A percentile compares a stretch with the other conserved stretches of the same genome.
phyloP scores from a whole-genome alignment of 108 stramenopile genomes.

The Heterococcus sp. region DNA sequence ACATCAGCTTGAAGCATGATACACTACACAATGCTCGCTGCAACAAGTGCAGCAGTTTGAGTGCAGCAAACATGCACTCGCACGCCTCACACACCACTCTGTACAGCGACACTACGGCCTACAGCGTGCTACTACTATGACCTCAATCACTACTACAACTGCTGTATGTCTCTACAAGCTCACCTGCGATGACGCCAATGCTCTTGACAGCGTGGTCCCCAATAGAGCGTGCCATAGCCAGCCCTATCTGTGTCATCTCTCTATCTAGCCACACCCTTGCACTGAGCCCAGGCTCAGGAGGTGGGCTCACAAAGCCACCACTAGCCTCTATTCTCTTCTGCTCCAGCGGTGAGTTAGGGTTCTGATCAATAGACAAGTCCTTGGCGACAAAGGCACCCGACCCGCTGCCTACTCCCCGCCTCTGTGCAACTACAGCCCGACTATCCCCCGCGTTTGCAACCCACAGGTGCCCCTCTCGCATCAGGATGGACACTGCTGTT shows the following conservation, averaged over 20 bases:
- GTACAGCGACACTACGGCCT: too few relatives aligned
- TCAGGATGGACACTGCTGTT: constrained; percentile 79
- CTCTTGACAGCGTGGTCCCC: constrained; percentile 59
- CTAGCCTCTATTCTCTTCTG: constrained; percentile 66
- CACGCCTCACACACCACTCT: too few relatives aligned
- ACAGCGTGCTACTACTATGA: too few relatives aligned
- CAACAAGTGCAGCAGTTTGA: too few relatives aligned
- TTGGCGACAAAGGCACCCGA: constrained; percentile 45
- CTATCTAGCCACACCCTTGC: constrained; percentile 86
- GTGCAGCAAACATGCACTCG: too few relatives aligned
- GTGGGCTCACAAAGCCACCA: constrained; percentile 88
- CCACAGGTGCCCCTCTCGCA: constrained; percentile 68
- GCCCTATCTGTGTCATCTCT: constrained; percentile 79
- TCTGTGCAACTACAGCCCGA: constrained; percentile 75
- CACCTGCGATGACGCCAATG: constrained; percentile 58
- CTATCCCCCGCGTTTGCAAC: constrained; percentile 86
- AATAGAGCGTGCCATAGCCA: constrained; percentile 59
- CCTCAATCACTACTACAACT: too few relatives aligned
- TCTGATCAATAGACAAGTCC: constrained; percentile 79
- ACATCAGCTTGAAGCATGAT: too few relatives aligned
- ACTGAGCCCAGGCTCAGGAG: constrained; percentile 79
- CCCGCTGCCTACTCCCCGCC: constrained; percentile 11
- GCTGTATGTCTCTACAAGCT: too few relatives aligned
- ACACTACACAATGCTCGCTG: too few relatives aligned
- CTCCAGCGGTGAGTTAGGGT: constrained; percentile 72